A percentile compares a stretch with the other conserved stretches of the same genome.
phyloP scores from a whole-genome alignment of 352 stramenopile species.

The Phytophthora syringae region DNA sequence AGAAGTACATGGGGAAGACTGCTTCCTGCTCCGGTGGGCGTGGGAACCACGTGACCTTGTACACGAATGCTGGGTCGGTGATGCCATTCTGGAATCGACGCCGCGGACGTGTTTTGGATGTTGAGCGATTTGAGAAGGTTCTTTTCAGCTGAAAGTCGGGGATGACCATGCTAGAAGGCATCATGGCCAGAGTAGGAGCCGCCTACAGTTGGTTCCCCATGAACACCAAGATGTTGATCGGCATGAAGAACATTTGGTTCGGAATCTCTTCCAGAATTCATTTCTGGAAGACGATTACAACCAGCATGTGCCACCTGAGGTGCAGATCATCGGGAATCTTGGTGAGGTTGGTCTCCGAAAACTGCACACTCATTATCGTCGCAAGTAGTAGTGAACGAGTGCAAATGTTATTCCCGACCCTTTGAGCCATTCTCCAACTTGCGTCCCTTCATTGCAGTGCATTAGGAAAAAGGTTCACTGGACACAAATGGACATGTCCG shows the following conservation, averaged over 20 bases:
- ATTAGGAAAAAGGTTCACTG: background rate
- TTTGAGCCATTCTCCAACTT: constrained; percentile 2
- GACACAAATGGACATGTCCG: constrained; percentile 61
- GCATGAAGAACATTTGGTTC: constrained; percentile 26
- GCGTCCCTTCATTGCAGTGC: constrained; percentile 29
- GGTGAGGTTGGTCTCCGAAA: constrained; percentile 26
- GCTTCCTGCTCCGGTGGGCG: background rate
- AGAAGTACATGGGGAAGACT: constrained; percentile 7
- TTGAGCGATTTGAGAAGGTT: constrained; percentile 24
- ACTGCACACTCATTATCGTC: constrained; percentile 15
- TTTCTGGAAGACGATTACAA: constrained; percentile 22
- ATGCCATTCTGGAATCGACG: constrained; percentile 17
- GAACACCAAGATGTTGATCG: constrained; percentile 8
- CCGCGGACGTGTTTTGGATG: constrained; percentile 13
- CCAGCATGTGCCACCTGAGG: constrained; percentile 8
- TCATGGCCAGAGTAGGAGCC: constrained; percentile 21
- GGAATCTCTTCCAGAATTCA: constrained; percentile 18
- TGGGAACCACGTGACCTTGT: constrained; percentile 23
- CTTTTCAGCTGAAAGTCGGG: constrained; percentile 15
- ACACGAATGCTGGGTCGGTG: constrained; percentile 11
- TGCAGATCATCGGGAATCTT: constrained; percentile 13
- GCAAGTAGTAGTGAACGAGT: constrained; percentile 11
- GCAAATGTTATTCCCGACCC: constrained; percentile 9
- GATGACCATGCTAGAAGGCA: too few relatives aligned
- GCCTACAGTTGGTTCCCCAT: constrained; percentile 18